These are phyloP conservation scores for Heterobasidion annosum DNA, from an alignment of 1,284 basidiomycete genomes.

Conservation along the genomic window DNA sequence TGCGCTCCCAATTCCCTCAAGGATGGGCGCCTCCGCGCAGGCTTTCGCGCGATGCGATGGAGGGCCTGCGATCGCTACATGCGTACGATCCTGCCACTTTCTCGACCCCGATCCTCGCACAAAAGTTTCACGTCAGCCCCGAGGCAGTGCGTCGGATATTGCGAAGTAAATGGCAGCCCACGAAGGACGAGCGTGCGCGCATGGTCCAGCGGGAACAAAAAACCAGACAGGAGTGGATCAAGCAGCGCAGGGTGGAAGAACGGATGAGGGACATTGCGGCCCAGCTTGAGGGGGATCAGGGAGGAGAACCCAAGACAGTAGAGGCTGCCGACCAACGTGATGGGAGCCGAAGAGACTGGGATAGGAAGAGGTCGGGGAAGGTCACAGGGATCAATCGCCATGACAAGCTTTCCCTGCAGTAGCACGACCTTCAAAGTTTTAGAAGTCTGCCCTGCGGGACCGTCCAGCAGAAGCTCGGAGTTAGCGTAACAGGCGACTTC, in stretches of 20 bases:
- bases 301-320: too few species aligned
- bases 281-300: too few species aligned
- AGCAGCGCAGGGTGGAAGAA: slow-evolving; percentile 33
- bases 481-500: background rate
- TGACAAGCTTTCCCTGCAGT: background rate
- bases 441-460: background rate
- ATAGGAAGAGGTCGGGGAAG: background rate
- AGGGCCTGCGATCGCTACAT: slow-evolving; percentile 70
- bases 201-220: slow-evolving; percentile 52
- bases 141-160: slow-evolving; percentile 84
- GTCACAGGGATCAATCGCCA: background rate
- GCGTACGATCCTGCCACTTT: slow-evolving; percentile 61
- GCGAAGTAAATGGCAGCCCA: slow-evolving; percentile 72
- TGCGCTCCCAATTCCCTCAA: slow-evolving; percentile 58
- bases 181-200: slow-evolving; percentile 43
- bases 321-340: background rate
- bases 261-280: slow-evolving; percentile 17
- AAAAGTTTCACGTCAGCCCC: slow-evolving; percentile 76
- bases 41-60: slow-evolving; percentile 88
- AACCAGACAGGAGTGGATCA: slow-evolving; percentile 32
- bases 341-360: background rate
- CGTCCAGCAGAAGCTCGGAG: background rate
- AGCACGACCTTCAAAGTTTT: background rate
- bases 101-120: slow-evolving; percentile 62
- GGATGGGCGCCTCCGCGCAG: slow-evolving; percentile 86